Evolutionary conservation across 2,329 filamentous ascomycete species (phyloP).

Genomic region (Calonectria multiphialidica): DNA sequence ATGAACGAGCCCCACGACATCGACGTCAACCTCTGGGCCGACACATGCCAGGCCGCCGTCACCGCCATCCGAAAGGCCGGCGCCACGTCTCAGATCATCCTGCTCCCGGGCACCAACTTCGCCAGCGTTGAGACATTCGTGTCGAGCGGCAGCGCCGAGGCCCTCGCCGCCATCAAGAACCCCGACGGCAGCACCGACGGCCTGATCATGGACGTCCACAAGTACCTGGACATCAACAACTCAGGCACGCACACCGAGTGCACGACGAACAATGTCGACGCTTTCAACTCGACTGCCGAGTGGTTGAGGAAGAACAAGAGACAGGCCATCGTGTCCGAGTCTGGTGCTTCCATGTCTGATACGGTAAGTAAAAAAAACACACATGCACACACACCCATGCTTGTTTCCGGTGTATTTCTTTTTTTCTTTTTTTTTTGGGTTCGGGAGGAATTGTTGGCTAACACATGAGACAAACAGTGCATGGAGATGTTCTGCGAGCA

Average conservation of each 20-base stretch:
- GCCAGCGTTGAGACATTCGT: slow-evolving; percentile 63
- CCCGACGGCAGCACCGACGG: slow-evolving; percentile 68
- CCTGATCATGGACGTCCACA: slow-evolving; percentile 71
- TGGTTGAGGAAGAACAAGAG: slow-evolving; percentile 62
- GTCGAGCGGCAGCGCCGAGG: slow-evolving; percentile 61
- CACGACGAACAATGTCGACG: slow-evolving; percentile 64
- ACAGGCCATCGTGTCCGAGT: slow-evolving; percentile 65
- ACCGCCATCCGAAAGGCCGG: slow-evolving; percentile 74
- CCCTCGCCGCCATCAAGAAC: slow-evolving; percentile 67
- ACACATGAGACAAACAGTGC: slow-evolving; percentile 47
- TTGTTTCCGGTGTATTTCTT: not conserved
- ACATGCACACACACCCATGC: not conserved
- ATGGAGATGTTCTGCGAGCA: slow-evolving; percentile 59
- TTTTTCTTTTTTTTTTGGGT: not conserved
- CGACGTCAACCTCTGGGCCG: slow-evolving; percentile 68
- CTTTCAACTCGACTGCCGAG: slow-evolving; percentile 59
- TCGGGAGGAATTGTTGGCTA: not conserved
- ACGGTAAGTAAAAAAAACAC: slow-evolving; percentile 48
- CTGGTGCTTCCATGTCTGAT: slow-evolving; percentile 59
- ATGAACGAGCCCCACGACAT: slow-evolving; percentile 79
- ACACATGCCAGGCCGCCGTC: slow-evolving; percentile 72
- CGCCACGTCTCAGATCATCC: slow-evolving; percentile 73
- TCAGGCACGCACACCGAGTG: slow-evolving; percentile 65
- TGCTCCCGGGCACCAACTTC: slow-evolving; percentile 71
- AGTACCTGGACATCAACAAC: slow-evolving; percentile 71